A percentile compares a stretch with the other conserved stretches of the same genome.
These are phyloP conservation scores for Petunia axillaris DNA, from an alignment of 257 asterid genomes.

Conservation along the genomic window DNA sequence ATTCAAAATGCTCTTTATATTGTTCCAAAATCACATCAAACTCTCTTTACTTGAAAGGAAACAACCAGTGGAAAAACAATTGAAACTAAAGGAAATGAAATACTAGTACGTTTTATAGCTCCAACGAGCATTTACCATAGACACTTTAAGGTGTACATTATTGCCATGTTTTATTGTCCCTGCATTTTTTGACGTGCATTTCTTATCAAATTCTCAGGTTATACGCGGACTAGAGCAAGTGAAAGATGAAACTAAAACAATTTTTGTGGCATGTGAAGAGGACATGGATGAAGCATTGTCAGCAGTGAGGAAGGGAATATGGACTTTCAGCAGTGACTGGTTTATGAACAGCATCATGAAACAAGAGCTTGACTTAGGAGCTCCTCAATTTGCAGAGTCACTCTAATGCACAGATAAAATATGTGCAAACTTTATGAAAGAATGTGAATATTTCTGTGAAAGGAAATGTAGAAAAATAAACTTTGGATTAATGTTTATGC, in stretches of 20 bases:
- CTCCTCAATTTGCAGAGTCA: constrained; percentile 79
- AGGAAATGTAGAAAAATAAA: not conserved
- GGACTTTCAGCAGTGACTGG: constrained; percentile 84
- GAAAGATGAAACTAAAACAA: constrained; percentile 50
- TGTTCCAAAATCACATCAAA: not conserved
- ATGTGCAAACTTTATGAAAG: not conserved
- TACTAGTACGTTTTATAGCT: not conserved
- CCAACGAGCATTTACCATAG: not conserved
- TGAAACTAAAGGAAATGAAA: too few species aligned
- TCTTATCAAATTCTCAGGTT: constrained; percentile 45
- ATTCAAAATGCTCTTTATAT: not conserved
- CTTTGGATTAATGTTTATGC: not conserved
- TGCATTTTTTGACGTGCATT: constrained; percentile 16
- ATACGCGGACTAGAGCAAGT: constrained; percentile 44
- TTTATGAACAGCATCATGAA: constrained; percentile 81
- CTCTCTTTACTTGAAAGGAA: not conserved
- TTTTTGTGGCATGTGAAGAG: constrained; percentile 82
- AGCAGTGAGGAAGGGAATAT: constrained; percentile 66
- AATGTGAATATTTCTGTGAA: not conserved
- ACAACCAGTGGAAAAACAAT: too few species aligned
- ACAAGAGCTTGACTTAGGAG: constrained; percentile 83
- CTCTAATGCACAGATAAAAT: constrained; percentile 40
- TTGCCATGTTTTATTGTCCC: constrained; percentile 2
- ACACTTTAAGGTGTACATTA: not conserved
- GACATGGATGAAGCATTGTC: constrained; percentile 75